Evolutionary conservation across 2,329 filamentous ascomycete genomes (phyloP).

Genomic region (Exophiala sideris): DNA sequence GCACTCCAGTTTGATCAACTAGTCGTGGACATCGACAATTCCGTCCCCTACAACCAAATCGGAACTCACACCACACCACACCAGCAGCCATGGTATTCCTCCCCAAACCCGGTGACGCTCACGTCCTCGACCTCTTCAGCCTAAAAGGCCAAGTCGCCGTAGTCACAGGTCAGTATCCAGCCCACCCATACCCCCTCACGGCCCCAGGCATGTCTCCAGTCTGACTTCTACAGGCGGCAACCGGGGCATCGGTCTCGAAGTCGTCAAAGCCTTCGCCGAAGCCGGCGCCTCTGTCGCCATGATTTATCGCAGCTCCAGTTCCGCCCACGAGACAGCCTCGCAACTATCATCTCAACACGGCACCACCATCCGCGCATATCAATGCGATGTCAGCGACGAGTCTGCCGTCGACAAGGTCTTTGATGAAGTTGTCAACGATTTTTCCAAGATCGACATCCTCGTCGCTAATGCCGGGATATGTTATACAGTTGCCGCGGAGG

Average conservation of each 20-base stretch:
- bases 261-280: constrained; percentile 38
- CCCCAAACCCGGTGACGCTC: constrained; percentile 3
- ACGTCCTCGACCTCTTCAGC: constrained; percentile 31
- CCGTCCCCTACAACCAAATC: too few relatives aligned
- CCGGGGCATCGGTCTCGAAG: constrained; percentile 38
- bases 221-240: constrained; percentile 29
- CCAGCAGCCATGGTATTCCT: not conserved
- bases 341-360: constrained; percentile 32
- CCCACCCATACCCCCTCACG: not conserved
- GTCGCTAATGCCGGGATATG: constrained; percentile 50
- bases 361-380: constrained; percentile 35
- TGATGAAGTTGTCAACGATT: constrained; percentile 36
- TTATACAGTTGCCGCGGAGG: constrained; percentile 55
- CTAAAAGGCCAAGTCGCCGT: constrained; percentile 32
- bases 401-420: constrained; percentile 28
- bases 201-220: not conserved
- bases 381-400: constrained; percentile 33
- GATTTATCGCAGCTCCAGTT: constrained; percentile 33
- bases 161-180: constrained; percentile 27
- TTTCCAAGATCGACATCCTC: constrained; percentile 44
- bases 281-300: constrained; percentile 39
- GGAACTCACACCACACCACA: not conserved
- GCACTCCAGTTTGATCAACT: too few relatives aligned
- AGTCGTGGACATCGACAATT: too few relatives aligned
- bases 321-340: constrained; percentile 26